Evolutionary conservation across 2,329 filamentous ascomycete genomes (phyloP).

Genomic region (Fusarium miscanthi): DNA sequence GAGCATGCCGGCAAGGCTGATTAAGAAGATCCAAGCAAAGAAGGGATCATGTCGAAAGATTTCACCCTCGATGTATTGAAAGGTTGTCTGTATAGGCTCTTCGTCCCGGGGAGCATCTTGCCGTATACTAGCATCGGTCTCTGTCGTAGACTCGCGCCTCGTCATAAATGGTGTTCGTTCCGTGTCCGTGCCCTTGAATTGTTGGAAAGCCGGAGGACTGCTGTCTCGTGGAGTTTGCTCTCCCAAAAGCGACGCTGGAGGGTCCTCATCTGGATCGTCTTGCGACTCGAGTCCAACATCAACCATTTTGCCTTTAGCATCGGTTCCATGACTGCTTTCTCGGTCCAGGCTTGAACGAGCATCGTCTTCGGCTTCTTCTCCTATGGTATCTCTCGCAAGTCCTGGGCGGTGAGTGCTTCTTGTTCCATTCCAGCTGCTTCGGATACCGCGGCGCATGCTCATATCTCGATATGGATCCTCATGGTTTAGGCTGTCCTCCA

Average conservation of each 20-base stretch:
- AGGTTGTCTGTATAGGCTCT: constrained; percentile 53
- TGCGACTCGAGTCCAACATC: constrained; percentile 85
- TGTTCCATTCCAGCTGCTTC: constrained; percentile 73
- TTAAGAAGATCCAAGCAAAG: constrained; percentile 90
- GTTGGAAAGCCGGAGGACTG: constrained; percentile 71
- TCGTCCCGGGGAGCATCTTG: constrained; percentile 53
- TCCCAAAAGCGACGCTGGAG: constrained; percentile 67
- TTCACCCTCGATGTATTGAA: constrained; percentile 71
- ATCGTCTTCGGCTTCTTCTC: constrained; percentile 58
- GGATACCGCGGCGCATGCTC: constrained; percentile 64
- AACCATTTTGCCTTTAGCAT: constrained; percentile 76
- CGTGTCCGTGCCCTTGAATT: constrained; percentile 59
- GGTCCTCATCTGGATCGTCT: constrained; percentile 66
- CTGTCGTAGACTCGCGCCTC: constrained; percentile 57
- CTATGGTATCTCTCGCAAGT: constrained; percentile 47
- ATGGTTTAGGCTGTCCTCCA: constrained; percentile 48
- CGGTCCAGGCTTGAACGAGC: constrained; percentile 49
- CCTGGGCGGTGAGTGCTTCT: constrained; percentile 53
- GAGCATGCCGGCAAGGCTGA: constrained; percentile 84
- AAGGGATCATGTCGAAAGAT: constrained; percentile 87
- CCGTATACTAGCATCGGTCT: constrained; percentile 59
- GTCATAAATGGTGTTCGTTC: constrained; percentile 54
- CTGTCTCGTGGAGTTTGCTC: constrained; percentile 63
- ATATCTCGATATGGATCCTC: constrained; percentile 58
- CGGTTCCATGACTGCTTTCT: constrained; percentile 45